These are phyloP conservation scores for Pseudovirgaria hyperparasitica DNA, from an alignment of 2,329 filamentous ascomycete genomes.

Conservation along the genomic window DNA sequence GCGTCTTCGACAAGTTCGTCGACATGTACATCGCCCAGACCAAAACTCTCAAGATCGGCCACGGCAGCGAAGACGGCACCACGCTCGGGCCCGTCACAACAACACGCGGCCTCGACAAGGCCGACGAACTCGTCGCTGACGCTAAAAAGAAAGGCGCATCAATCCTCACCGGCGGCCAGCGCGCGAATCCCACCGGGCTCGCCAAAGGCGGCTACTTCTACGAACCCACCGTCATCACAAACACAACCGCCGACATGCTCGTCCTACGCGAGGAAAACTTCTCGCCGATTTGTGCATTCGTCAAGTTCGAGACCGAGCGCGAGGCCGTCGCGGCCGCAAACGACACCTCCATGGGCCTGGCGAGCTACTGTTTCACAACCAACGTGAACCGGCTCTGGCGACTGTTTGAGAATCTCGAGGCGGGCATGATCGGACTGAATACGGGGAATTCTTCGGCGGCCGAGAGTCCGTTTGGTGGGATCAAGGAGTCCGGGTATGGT, in stretches of 20 bases:
- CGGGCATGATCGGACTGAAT: conserved; percentile 57
- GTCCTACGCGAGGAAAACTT: conserved; percentile 50
- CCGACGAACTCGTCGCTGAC: conserved; percentile 47
- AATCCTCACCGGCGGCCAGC: conserved; percentile 48
- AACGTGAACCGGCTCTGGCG: conserved; percentile 54
- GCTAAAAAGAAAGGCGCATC: conserved; percentile 50
- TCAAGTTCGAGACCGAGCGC: conserved; percentile 53
- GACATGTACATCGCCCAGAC: conserved; percentile 40
- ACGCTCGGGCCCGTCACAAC: conserved; percentile 51
- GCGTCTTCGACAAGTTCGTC: conserved; percentile 49
- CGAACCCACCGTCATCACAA: conserved; percentile 51
- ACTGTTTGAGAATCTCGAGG: conserved; percentile 53
- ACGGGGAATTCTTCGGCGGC: conserved; percentile 52
- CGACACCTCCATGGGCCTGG: conserved; percentile 50
- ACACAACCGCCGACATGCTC: conserved; percentile 46
- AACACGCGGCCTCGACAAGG: conserved; percentile 42
- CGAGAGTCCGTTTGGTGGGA: conserved; percentile 54
- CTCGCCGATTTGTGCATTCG: conserved; percentile 50
- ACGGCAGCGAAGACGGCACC: conserved; percentile 43
- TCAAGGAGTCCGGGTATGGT: conserved; percentile 55
- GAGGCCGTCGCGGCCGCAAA: conserved; percentile 49
- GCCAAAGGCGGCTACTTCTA: conserved; percentile 51
- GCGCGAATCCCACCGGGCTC: conserved; percentile 22
- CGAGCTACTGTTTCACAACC: conserved; percentile 57
- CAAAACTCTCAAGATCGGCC: conserved; percentile 44